These are phyloP conservation scores for Alternaria alternata DNA, from an alignment of 2,329 filamentous ascomycete genomes.

Conservation along the genomic window DNA sequence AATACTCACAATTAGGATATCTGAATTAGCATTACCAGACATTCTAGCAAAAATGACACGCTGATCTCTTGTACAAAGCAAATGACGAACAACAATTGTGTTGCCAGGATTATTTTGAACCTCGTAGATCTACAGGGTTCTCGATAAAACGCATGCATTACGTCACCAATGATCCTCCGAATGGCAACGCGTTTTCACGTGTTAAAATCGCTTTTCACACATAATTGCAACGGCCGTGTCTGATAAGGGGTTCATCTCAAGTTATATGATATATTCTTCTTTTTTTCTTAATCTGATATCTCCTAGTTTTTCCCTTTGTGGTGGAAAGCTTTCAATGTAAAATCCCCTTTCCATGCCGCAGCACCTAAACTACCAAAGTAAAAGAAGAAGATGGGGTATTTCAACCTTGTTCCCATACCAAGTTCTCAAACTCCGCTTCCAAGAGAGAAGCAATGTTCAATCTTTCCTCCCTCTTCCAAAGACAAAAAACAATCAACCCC, in stretches of 20 bases:
- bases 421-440: not conserved
- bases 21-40: conserved; percentile 57
- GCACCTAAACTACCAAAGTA: not conserved
- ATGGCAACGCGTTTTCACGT: not conserved
- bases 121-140: not conserved
- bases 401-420: not conserved
- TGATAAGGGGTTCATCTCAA: too few relatives aligned
- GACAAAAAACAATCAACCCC: not conserved
- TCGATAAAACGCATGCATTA: conserved; percentile 2
- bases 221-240: not conserved
- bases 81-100: not conserved
- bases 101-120: not conserved
- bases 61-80: not conserved
- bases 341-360: not conserved
- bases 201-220: not conserved
- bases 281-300: too few relatives aligned
- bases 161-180: conserved; percentile 5
- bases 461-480: not conserved
- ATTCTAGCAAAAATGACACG: conserved; percentile 25
- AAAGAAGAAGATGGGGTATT: conserved; percentile 12
- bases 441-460: not conserved
- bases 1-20: conserved; percentile 64
- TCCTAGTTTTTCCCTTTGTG: too few relatives aligned
- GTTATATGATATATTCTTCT: not conserved
- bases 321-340: too few relatives aligned